Conservation (phyloP, 768 basidiomycete species). For the Brasilioporus rufonigricans region DNA sequence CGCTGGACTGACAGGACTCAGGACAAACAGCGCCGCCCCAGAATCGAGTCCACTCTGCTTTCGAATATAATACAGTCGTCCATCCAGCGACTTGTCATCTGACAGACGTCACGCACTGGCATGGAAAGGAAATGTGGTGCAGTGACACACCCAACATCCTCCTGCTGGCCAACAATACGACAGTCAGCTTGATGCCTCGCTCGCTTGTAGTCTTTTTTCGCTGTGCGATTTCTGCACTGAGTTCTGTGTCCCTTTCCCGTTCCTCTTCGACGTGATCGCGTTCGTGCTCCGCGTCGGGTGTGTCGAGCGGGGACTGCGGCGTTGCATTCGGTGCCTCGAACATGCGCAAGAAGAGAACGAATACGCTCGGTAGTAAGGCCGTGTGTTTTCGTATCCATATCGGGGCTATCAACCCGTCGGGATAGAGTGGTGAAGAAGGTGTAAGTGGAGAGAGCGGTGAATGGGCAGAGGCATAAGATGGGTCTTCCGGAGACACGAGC, state of each 20-base stretch:
- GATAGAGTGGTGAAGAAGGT: constrained; percentile 83
- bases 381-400: constrained; percentile 98
- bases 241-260: constrained; percentile 64
- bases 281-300: constrained; percentile 51
- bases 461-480: constrained; percentile 57
- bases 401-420: constrained; percentile 94
- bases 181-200: constrained; percentile 89
- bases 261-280: constrained; percentile 66
- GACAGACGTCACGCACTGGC: not conserved
- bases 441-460: constrained; percentile 95
- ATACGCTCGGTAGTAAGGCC: constrained; percentile 86
- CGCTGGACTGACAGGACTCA: constrained; percentile 84
- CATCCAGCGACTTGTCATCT: constrained; percentile 87
- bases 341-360: constrained; percentile 86
- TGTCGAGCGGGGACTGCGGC: constrained; percentile 53
- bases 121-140: not conserved
- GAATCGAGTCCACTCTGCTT: constrained; percentile 88
- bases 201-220: constrained; percentile 81
- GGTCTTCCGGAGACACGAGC: constrained; percentile 55
- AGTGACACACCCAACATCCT: constrained; percentile 71
- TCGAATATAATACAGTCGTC: constrained; percentile 82
- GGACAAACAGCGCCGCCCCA: constrained; percentile 88
- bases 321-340: constrained; percentile 59
- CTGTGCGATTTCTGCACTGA: constrained; percentile 75
- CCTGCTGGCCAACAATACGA: constrained; percentile 88